These are phyloP conservation scores for Hirsutella minnesotensis DNA, from an alignment of 2,329 filamentous ascomycete genomes.

Conservation along the genomic window DNA sequence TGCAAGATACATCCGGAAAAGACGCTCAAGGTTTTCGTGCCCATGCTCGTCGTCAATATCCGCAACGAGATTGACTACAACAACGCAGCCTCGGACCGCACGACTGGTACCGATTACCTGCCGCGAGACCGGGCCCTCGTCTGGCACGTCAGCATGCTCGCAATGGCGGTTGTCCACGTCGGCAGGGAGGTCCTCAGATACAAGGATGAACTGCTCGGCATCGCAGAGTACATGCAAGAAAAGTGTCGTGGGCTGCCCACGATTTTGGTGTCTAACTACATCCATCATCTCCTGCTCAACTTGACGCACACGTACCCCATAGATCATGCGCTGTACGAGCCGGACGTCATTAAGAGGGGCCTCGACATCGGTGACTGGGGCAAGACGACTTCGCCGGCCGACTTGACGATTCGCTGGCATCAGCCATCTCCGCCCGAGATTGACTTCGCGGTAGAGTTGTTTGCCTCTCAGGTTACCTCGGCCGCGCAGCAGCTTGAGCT, in stretches of 20 bases:
- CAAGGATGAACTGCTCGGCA: slow-evolving; percentile 78
- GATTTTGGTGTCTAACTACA: slow-evolving; percentile 93
- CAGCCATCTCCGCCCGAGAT: slow-evolving; percentile 69
- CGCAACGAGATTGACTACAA: slow-evolving; percentile 96
- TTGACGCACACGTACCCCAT: slow-evolving; percentile 88
- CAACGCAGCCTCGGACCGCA: slow-evolving; percentile 86
- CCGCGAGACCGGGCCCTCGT: slow-evolving; percentile 86
- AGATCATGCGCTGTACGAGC: slow-evolving; percentile 80
- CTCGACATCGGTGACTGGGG: slow-evolving; percentile 78
- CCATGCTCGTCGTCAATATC: slow-evolving; percentile 82
- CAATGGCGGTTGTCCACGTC: slow-evolving; percentile 96
- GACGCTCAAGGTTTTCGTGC: slow-evolving; percentile 79
- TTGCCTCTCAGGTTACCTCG: slow-evolving; percentile 68
- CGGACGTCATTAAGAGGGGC: slow-evolving; percentile 57
- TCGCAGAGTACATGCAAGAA: slow-evolving; percentile 92
- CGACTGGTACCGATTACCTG: slow-evolving; percentile 84
- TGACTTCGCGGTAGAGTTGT: slow-evolving; percentile 79
- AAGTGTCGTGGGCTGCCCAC: slow-evolving; percentile 89
- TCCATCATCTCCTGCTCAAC: slow-evolving; percentile 91
- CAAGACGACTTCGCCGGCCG: slow-evolving; percentile 56
- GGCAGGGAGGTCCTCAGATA: slow-evolving; percentile 82
- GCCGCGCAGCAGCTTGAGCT: slow-evolving; percentile 64
- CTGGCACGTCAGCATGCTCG: slow-evolving; percentile 94
- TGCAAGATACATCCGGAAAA: slow-evolving; percentile 95
- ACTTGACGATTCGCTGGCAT: slow-evolving; percentile 85